Evolutionary conservation across 1,139 yeast species (phyloP), one percentile per base, ranked within the genome.

Genomic region (Geotrichum carabidarum): DNA sequence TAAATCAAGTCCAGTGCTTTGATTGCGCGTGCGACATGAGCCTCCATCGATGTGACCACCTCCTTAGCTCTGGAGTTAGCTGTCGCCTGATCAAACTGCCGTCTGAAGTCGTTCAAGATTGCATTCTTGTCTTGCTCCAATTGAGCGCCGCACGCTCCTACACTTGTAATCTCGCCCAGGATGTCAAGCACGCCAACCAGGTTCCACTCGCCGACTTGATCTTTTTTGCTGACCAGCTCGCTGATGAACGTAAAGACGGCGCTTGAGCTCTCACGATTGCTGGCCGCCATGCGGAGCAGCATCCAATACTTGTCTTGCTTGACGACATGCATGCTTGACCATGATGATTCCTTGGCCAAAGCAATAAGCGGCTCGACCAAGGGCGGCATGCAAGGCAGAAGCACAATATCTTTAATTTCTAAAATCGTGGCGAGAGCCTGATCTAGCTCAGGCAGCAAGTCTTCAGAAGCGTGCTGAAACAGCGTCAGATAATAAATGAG

Each of bases 121-220:
- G 71, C 69, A 41, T 76, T 83, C 58, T 72, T 74, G 57, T 81
- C 83, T 62, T 81, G 86, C 68, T 86, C 95, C 78, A 81, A 81
- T 66, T 81, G 86, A 8, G 90, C 84, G 5, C 90, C 94, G 53
- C 84, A 74, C 0, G 95, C 90, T 2, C 95, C 95, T 48, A 84
- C 80, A 1, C 91, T 85, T 0, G 95, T 86, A 27, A 89, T 77
- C 60, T 87, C 95, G 66, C 88, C 95, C 45, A 88, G 71, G 27
- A 87, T 71, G 1, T 90, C 91, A 44, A 90, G 72, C 15, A 69
- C 56, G 18, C 56, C 84, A 65, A 59, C 50, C 15, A 45, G 35
- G 17, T 45, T 35, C 34, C 42, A 12, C 17, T 35, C 14, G 7
- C 49, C 41, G 17, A 45, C 14, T 27, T 35, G 34, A 5, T 15